These are phyloP conservation scores for Fusarium sp. DNA, from an alignment of 2,329 filamentous ascomycete genomes.

Conservation along the genomic window DNA sequence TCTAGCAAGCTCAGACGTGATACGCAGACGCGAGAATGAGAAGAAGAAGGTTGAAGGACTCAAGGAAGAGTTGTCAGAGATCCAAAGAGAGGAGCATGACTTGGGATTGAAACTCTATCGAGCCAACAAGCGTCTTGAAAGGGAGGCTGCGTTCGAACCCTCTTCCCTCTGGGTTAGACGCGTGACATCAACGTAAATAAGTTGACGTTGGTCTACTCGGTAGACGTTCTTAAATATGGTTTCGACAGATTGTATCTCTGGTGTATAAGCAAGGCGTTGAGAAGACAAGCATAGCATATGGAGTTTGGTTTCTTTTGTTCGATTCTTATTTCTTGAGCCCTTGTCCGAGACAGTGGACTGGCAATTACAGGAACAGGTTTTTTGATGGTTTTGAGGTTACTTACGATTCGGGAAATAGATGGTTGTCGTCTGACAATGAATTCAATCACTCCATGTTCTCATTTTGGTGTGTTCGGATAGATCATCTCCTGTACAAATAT, in stretches of 20 bases:
- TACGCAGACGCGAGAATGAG: constrained; percentile 67
- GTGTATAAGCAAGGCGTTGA: constrained; percentile 45
- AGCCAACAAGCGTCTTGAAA: constrained; percentile 80
- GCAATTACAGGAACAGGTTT: constrained; percentile 33
- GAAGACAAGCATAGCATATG: constrained; percentile 43
- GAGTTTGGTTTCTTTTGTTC: constrained; percentile 37
- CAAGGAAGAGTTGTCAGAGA: constrained; percentile 76
- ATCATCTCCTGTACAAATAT: background rate
- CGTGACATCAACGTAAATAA: constrained; percentile 77
- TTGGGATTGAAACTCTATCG: constrained; percentile 80
- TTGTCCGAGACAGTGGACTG: constrained; percentile 28
- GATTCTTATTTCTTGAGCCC: constrained; percentile 25
- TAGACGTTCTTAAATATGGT: constrained; percentile 15
- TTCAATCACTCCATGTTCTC: constrained; percentile 6
- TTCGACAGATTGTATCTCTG: constrained; percentile 17
- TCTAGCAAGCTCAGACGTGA: constrained; percentile 74
- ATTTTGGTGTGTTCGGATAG: background rate
- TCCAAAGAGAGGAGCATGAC: constrained; percentile 83
- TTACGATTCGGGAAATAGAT: constrained; percentile 28
- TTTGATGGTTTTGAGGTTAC: constrained; percentile 24
- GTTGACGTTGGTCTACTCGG: background rate
- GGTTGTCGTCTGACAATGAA: constrained; percentile 12
- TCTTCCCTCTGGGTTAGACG: constrained; percentile 83
- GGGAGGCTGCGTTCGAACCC: constrained; percentile 73
- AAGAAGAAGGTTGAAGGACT: constrained; percentile 76